Evolutionary conservation across 176 grass and related monocot species (phyloP).

Genomic region (Lolium rigidum): DNA sequence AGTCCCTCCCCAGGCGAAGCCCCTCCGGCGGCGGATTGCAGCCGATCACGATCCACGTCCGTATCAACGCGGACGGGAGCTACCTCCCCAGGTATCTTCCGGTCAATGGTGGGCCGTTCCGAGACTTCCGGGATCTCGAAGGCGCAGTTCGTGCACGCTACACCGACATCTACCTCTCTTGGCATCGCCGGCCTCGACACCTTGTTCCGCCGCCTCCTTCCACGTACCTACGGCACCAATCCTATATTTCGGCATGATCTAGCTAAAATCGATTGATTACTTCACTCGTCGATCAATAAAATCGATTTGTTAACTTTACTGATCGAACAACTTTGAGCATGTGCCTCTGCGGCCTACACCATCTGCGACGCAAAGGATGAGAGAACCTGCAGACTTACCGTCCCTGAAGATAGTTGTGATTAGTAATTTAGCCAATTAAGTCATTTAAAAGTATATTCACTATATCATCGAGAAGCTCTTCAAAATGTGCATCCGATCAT

Average conservation of each 20-base stretch:
- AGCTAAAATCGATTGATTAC: background rate
- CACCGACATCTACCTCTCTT: background rate
- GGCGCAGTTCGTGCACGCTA: background rate
- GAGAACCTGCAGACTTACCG: background rate
- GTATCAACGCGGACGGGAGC: background rate
- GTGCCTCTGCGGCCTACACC: background rate
- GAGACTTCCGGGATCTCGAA: background rate
- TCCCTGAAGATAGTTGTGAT: too few species aligned
- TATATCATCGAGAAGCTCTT: too few species aligned
- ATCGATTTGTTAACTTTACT: background rate
- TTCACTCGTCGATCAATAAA: background rate
- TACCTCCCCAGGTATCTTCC: background rate
- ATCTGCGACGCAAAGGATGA: background rate
- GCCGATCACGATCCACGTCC: background rate
- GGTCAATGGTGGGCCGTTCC: background rate
- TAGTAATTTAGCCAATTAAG: too few species aligned
- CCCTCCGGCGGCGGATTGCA: background rate
- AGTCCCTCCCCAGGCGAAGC: constrained; percentile 3
- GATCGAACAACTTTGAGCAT: background rate
- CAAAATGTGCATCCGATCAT: too few species aligned
- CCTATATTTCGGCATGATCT: too few species aligned
- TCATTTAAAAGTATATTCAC: too few species aligned
- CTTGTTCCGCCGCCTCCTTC: background rate
- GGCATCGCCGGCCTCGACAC: background rate
- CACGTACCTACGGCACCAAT: background rate